A percentile compares a stretch with the other conserved stretches of the same genome.
Conservation (phyloP, 306 rosid genomes). For the Pterocarpus macrocarpus region DNA sequence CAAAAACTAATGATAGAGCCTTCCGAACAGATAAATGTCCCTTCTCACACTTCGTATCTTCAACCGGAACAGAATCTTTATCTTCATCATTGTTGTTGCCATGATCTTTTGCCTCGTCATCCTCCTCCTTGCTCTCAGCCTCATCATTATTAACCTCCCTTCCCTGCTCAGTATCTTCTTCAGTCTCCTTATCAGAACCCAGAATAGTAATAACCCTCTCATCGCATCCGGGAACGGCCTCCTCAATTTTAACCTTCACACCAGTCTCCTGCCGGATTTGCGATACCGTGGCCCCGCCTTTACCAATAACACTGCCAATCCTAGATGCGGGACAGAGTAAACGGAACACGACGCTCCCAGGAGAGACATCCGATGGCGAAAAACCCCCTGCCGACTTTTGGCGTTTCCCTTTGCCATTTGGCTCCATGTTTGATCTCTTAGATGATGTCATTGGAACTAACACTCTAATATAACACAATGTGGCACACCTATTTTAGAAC, state of each 20-base stretch:
- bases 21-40: slow-evolving; percentile 58
- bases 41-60: slow-evolving; percentile 50
- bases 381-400: slow-evolving; percentile 58
- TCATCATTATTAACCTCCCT: slow-evolving; percentile 59
- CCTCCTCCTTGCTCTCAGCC: slow-evolving; percentile 53
- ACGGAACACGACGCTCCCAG: slow-evolving; percentile 62
- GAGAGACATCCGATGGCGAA: slow-evolving; percentile 48
- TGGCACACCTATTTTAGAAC: neutral
- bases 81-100: slow-evolving; percentile 43
- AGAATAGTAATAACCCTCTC: slow-evolving; percentile 73
- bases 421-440: slow-evolving; percentile 69
- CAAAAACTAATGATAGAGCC: slow-evolving; percentile 76
- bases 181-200: slow-evolving; percentile 64
- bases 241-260: slow-evolving; percentile 74
- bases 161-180: slow-evolving; percentile 52
- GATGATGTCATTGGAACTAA: slow-evolving; percentile 72
- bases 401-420: slow-evolving; percentile 71
- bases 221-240: slow-evolving; percentile 72
- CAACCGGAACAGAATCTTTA: slow-evolving; percentile 50
- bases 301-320: slow-evolving; percentile 67
- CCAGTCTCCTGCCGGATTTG: slow-evolving; percentile 74
- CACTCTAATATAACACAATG: slow-evolving; percentile 47
- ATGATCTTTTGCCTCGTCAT: slow-evolving; percentile 37
- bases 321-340: slow-evolving; percentile 72
- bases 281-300: slow-evolving; percentile 68